phyloP scores from a whole-genome alignment of 306 rosid genomes.

The Phaseolus lunatus region DNA sequence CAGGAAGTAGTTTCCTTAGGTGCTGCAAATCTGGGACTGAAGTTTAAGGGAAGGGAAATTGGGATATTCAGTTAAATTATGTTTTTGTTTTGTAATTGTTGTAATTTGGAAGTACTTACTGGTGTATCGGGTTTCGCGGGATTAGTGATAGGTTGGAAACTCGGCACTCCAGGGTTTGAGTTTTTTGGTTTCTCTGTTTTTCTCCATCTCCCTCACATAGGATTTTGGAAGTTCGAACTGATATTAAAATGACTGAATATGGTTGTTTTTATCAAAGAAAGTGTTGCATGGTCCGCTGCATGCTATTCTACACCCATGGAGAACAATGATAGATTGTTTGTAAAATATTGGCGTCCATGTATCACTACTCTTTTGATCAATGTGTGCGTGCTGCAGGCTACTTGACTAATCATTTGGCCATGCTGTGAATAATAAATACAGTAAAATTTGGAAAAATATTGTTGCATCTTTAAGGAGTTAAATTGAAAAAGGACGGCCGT shows the following conservation, averaged over 20 bases:
- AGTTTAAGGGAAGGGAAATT: neutral
- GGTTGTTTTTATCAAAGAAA: constrained; percentile 8
- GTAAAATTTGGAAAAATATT: neutral
- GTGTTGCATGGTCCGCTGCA: neutral
- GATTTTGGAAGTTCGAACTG: constrained; percentile 16
- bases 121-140: neutral
- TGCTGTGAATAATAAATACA: neutral
- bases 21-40: neutral
- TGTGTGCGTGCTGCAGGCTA: constrained; percentile 1
- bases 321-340: neutral
- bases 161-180: constrained; percentile 2
- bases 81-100: neutral
- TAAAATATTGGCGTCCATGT: neutral
- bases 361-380: neutral
- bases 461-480: constrained; percentile 17
- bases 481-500: constrained; percentile 17
- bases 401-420: neutral
- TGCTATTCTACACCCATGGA: neutral
- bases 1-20: neutral
- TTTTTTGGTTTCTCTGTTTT: neutral
- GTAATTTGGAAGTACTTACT: neutral
- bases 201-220: neutral
- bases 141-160: constrained; percentile 11
- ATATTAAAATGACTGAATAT: neutral
- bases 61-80: constrained; percentile 6